These are phyloP conservation scores for Blastomyces parvus DNA, from an alignment of 2,329 filamentous ascomycete species.

Conservation along the genomic window DNA sequence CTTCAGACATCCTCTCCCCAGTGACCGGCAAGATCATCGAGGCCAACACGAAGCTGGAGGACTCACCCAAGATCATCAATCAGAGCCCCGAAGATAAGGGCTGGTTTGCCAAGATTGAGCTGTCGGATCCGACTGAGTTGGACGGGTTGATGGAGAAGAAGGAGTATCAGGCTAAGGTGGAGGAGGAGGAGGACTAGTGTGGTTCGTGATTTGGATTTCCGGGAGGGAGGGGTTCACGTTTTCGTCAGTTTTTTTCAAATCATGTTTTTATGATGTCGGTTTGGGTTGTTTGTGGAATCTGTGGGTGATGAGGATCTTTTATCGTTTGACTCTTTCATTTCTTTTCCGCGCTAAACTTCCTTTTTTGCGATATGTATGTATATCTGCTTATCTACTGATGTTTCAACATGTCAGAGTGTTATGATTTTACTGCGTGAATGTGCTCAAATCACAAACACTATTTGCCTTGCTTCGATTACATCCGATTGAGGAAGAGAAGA, in stretches of 20 bases:
- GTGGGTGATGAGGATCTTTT: not conserved
- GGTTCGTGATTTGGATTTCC: conserved; percentile 10
- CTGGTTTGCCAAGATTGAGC: conserved; percentile 84
- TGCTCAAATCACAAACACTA: not conserved
- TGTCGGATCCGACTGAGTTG: conserved; percentile 60
- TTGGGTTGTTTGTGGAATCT: not conserved
- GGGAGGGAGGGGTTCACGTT: not conserved
- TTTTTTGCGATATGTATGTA: conserved; percentile 1
- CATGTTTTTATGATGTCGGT: not conserved
- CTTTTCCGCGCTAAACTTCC: not conserved
- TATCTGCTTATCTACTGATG: conserved; percentile 1
- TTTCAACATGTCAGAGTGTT: conserved; percentile 3
- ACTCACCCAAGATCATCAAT: conserved; percentile 82
- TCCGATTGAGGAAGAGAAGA: not conserved
- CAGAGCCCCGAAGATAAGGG: conserved; percentile 79
- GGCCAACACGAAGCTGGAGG: conserved; percentile 65
- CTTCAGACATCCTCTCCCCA: conserved; percentile 92
- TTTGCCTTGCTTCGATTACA: not conserved
- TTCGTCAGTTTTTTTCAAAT: not conserved
- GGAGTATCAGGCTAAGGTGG: conserved; percentile 65
- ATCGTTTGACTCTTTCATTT: not conserved
- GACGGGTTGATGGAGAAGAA: conserved; percentile 67
- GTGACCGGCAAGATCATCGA: conserved; percentile 66
- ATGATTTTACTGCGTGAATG: not conserved
- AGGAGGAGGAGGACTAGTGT: conserved; percentile 46